Evolutionary conservation across 2,329 filamentous ascomycete species (phyloP).

Genomic region (Beauveria asiatica): DNA sequence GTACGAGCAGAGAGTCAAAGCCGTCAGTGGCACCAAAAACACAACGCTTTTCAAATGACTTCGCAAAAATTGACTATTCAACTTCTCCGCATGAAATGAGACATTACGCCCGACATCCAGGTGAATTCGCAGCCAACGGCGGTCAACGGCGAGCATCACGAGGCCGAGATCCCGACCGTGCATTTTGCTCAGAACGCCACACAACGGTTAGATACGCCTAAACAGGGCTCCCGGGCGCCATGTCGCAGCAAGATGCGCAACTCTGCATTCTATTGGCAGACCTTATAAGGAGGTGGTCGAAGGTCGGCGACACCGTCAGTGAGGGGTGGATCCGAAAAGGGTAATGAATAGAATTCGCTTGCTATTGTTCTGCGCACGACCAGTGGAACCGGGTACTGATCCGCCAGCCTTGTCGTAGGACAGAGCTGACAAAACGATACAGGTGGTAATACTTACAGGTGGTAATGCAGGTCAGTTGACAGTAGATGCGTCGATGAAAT

Average conservation of each 20-base stretch:
- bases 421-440: not conserved
- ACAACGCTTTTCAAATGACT: too few species aligned
- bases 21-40: too few species aligned
- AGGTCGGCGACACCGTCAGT: constrained; percentile 2
- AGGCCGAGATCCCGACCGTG: not conserved
- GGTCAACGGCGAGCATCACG: not conserved
- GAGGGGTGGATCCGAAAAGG: constrained; percentile 8
- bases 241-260: not conserved
- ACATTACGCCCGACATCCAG: not conserved
- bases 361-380: constrained; percentile 11
- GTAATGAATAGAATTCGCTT: constrained; percentile 11
- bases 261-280: not conserved
- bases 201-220: not conserved
- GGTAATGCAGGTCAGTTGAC: not conserved
- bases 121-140: not conserved
- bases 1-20: too few species aligned
- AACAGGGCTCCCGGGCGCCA: not conserved
- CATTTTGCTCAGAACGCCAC: not conserved
- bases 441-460: not conserved
- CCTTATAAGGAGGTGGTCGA: not conserved
- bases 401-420: not conserved
- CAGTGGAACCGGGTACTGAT: constrained; percentile 4
- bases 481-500: not conserved
- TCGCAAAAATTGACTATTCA: too few species aligned
- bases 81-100: not conserved